Evolutionary conservation across 179 eudicot species (phyloP).

Genomic region (Nepenthes alata): DNA sequence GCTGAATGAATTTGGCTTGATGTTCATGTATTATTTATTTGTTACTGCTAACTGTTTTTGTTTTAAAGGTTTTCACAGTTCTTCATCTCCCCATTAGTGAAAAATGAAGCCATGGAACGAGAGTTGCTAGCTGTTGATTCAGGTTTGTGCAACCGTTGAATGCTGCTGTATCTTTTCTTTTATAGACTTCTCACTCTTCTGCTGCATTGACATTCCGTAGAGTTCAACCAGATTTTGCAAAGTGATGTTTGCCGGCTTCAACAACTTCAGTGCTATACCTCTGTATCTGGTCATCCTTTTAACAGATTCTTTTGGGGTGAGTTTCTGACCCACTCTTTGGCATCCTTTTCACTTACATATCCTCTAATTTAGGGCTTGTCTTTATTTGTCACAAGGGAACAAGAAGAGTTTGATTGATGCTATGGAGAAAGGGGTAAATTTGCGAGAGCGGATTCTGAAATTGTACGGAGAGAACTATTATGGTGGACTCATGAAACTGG

Average conservation of each 20-base stretch:
- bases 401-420: conserved; percentile 91
- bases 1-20: too few species aligned
- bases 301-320: conserved; percentile 90
- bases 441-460: conserved; percentile 64
- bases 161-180: background rate
- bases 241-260: conserved; percentile 91
- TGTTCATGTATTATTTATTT: too few species aligned
- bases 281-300: conserved; percentile 62
- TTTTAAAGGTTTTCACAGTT: conserved; percentile 73
- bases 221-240: conserved; percentile 91
- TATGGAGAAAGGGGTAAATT: conserved; percentile 72
- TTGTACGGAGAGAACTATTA: conserved; percentile 58
- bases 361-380: conserved; percentile 5
- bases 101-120: conserved; percentile 87
- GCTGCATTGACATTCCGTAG: conserved; percentile 22
- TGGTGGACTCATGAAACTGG: conserved; percentile 76
- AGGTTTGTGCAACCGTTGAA: conserved; percentile 27
- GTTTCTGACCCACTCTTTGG: conserved; percentile 6
- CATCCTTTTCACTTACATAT: background rate
- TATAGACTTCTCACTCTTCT: conserved; percentile 1
- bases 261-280: conserved; percentile 86
- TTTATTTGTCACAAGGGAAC: conserved; percentile 42
- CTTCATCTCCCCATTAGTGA: conserved; percentile 77
- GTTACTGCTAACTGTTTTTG: background rate
- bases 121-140: conserved; percentile 92